These are phyloP conservation scores for Adansonia madagascariensis DNA, from an alignment of 441 rosid genomes.

Conservation along the genomic window DNA sequence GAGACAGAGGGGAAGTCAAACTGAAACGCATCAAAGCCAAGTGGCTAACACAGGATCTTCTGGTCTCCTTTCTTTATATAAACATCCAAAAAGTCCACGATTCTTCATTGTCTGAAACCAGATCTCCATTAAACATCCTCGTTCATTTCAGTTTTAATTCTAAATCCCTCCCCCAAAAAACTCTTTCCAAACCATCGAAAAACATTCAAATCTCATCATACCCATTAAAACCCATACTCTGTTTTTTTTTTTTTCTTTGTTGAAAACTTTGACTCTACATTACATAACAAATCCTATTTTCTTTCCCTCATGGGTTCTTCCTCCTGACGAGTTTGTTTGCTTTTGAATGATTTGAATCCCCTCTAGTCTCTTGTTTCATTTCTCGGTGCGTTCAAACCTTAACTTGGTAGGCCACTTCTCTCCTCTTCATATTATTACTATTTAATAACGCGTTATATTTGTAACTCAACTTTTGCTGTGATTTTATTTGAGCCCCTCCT, in stretches of 20 bases:
- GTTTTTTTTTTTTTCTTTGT: not conserved
- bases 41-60: too few relatives aligned
- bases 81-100: too few relatives aligned
- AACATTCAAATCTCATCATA: not conserved
- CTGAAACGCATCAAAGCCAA: too few relatives aligned
- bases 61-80: too few relatives aligned
- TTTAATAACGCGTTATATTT: not conserved
- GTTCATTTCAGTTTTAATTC: not conserved
- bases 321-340: conserved; percentile 1
- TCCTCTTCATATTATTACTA: not conserved
- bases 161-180: too few relatives aligned
- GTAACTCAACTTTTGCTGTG: not conserved
- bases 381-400: not conserved
- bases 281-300: not conserved
- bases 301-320: not conserved
- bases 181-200: not conserved
- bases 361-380: not conserved
- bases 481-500: too few relatives aligned
- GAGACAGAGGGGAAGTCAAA: too few relatives aligned
- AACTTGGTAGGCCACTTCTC: conserved; percentile 3
- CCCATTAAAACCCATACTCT: not conserved
- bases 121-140: not conserved
- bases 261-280: not conserved
- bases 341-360: not conserved
- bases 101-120: not conserved